Evolutionary conservation across 2,329 filamentous ascomycete genomes (phyloP), one percentile per base, ranked within the genome.

Genomic region (Lachnellula hyalina): DNA sequence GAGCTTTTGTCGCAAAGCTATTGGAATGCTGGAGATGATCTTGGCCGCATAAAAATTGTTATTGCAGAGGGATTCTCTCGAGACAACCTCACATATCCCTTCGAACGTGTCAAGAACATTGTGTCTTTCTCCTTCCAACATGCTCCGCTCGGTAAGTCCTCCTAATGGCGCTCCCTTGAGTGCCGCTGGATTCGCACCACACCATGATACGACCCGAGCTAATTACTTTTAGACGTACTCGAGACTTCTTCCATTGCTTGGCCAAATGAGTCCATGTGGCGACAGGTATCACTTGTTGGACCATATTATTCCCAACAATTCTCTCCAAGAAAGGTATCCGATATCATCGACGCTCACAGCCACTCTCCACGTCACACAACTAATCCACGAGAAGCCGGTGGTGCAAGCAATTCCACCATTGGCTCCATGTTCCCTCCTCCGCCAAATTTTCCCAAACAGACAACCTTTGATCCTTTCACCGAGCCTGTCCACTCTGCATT

Each of bases 111-210:
- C 58, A 87, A 86, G 66, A 89, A 92, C 64, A 71, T 90, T 45
- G 81, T 91, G 23, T 81, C 81, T 14, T 94, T 96, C 70, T 86
- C 90, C 1, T 96, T 95, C 64, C 89, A 94, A 66, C 89, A 94
- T 74, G 90, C 88, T 35, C 90, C 90, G 1, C 72, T 88, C 52
- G 79, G 90, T 93, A 74, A 61, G 77, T 71, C 28, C 38, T 7
- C 6, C 51, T 38, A 35, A 19, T 28, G 21, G 14, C 41, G 14
- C 49, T 40, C 5, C 28, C 32, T 40, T 41, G 23, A 19, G 19
- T 21, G 5, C 23, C 5, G 17, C 19, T 21, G n/a, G 17, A 44
- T 23, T 44, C 11, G 11, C 17, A 44, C 11, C 4, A 6, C 41
- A 25, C n/a, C 19, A 21, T 21, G 41, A 6, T 2, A 44, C 3